phyloP scores from a whole-genome alignment of 768 basidiomycete genomes.

The Mycena alexandri region DNA sequence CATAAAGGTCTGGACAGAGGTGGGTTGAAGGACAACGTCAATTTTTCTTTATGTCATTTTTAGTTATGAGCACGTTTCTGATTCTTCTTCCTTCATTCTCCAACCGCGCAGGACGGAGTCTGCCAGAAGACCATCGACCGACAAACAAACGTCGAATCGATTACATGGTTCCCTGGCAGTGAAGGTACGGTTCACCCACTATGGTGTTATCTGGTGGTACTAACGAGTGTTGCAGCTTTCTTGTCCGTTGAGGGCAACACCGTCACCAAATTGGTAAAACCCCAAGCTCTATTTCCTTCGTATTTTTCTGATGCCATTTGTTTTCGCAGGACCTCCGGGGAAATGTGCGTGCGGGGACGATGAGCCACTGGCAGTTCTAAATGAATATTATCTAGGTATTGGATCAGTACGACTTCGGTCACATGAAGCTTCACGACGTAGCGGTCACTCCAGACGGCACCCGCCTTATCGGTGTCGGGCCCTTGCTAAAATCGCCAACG shows the following conservation, averaged over 20 bases:
- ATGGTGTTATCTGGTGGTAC: neutral
- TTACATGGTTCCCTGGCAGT: slow-evolving; percentile 77
- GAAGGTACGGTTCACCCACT: slow-evolving; percentile 56
- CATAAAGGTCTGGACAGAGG: slow-evolving; percentile 82
- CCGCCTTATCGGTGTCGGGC: slow-evolving; percentile 77
- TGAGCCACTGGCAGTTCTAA: neutral
- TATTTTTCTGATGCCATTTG: slow-evolving; percentile 24
- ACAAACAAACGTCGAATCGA: slow-evolving; percentile 65
- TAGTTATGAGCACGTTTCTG: slow-evolving; percentile 19
- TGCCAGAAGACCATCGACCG: slow-evolving; percentile 76
- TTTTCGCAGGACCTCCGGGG: slow-evolving; percentile 67
- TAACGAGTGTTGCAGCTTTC: slow-evolving; percentile 60
- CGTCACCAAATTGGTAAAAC: slow-evolving; percentile 69
- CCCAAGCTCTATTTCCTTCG: slow-evolving; percentile 1
- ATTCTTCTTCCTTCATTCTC: slow-evolving; percentile 18
- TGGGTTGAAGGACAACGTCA: slow-evolving; percentile 44
- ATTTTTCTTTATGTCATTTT: slow-evolving; percentile 18
- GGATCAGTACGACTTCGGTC: slow-evolving; percentile 69
- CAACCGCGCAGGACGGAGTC: slow-evolving; percentile 68
- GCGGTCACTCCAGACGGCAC: slow-evolving; percentile 76
- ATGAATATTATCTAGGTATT: slow-evolving; percentile 54
- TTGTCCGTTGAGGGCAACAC: slow-evolving; percentile 76
- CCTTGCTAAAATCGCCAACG: slow-evolving; percentile 70
- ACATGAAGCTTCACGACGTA: slow-evolving; percentile 77
- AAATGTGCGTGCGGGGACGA: slow-evolving; percentile 53